Base-by-base conservation (phyloP, 495 filamentous ascomycete species). In the Penicillium longicatenatum region DNA sequence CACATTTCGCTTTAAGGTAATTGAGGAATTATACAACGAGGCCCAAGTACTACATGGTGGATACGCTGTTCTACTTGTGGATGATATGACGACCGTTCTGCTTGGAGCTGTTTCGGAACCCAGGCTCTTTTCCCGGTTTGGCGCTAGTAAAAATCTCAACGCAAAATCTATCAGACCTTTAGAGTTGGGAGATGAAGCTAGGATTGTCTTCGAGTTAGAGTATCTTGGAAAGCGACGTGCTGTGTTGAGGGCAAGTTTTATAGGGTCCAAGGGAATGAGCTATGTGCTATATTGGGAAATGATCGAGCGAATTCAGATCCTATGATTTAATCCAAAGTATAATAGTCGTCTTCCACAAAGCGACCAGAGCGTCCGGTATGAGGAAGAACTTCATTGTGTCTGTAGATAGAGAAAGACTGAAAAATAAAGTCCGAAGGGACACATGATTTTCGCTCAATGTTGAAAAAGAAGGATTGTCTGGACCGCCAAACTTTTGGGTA, bases 61-160 rank as follows among this genome's bases (percentile, higher is more conserved):
- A 5, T 45, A 41, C 29, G 26, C 29, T 14, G 52, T 31, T 21
- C 19, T 45, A 20, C 39, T 54, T 11, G 43, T 44, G 19, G 52
- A 54, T 21, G 52, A 54, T 20, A n/a, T 54, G 9, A 45, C 52
- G 8, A 45, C 52, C 14, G 41, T 54, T 30, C 52, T 54, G 6
- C 42, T 54, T 33, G 26, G 41, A 6, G 52, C 52, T 10, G 16
- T 54, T 54, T 54, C 52, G 4, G 21, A 46, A n/a, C 39, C 41
- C 6, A 41, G 52, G 17, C 29, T 45, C 8, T 54, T 41, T 35
- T 31, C 22, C 17, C 42, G 14, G 20, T 29, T 21, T 29, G 41
- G 52, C 41, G 41, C 30, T 1, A 54, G 42, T 30, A 54, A 41
- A 19, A 46, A n/a, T 19, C 39, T 54, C 3, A 33, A 16, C 11